A percentile compares a stretch with the other conserved stretches of the same genome.
These are phyloP conservation scores for Metschnikowia santaceciliae DNA, from an alignment of 805 yeast genomes.

Conservation along the genomic window DNA sequence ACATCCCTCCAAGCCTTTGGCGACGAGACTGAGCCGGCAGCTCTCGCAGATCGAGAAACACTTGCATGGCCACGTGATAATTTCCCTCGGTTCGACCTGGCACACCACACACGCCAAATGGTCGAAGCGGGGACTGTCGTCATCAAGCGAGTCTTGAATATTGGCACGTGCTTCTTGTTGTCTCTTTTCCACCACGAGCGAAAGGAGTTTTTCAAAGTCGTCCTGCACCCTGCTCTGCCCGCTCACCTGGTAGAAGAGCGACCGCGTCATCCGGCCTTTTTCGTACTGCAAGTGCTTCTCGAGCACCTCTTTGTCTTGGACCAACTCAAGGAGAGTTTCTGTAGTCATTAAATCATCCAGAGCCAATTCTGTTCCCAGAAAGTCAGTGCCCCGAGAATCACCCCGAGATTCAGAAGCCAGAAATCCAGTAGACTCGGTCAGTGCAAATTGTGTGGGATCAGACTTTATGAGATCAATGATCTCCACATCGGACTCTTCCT, in stretches of 20 bases:
- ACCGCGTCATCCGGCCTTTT: slow-evolving; percentile 30
- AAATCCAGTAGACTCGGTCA: neutral
- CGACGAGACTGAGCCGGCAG: slow-evolving; percentile 70
- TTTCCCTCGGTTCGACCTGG: slow-evolving; percentile 65
- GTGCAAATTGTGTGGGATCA: neutral
- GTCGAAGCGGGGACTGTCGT: slow-evolving; percentile 26
- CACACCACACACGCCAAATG: slow-evolving; percentile 72
- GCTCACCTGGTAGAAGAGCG: slow-evolving; percentile 19
- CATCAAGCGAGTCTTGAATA: slow-evolving; percentile 5
- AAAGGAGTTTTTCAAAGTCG: slow-evolving; percentile 18
- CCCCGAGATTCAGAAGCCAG: no score
- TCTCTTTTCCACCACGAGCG: slow-evolving; percentile 19
- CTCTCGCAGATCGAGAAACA: slow-evolving; percentile 86
- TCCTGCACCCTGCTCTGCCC: neutral
- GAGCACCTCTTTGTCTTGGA: slow-evolving; percentile 20
- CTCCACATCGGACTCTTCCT: slow-evolving; percentile 9
- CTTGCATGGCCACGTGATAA: slow-evolving; percentile 89
- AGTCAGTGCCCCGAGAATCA: no score
- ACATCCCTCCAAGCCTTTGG: slow-evolving; percentile 71
- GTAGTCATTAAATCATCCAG: slow-evolving; percentile 13
- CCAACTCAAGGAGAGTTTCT: slow-evolving; percentile 12
- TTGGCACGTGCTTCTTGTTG: neutral
- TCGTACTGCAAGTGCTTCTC: slow-evolving; percentile 26
- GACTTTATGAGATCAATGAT: slow-evolving; percentile 4
- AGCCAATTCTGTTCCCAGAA: no score